Conservation (phyloP, 805 yeast species). For the Metschnikowia noctiluminum region DNA sequence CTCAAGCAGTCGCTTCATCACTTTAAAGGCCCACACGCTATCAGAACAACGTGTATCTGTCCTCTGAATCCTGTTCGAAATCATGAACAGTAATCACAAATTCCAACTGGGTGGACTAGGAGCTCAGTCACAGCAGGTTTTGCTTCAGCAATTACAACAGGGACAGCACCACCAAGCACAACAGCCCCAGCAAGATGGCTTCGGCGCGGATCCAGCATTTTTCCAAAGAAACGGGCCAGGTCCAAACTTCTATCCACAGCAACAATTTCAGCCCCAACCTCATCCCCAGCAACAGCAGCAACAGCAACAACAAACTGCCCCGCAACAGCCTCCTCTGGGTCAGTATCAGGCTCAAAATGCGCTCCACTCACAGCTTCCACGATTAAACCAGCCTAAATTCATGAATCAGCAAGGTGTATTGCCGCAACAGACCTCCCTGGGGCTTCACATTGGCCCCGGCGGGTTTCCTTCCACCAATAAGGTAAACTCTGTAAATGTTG, state of each 20-base stretch:
- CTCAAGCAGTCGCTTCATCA: no score
- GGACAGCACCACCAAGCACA: constrained; percentile 35
- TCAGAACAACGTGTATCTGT: no score
- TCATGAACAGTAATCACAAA: constrained; percentile 23
- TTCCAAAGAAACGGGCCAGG: constrained; percentile 22
- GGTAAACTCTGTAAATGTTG: constrained; percentile 29
- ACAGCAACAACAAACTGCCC: constrained; percentile 1
- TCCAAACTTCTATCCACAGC: constrained; percentile 15
- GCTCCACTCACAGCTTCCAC: constrained; percentile 23
- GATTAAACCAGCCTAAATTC: constrained; percentile 21
- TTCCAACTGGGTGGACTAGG: constrained; percentile 25
- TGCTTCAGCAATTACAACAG: constrained; percentile 42
- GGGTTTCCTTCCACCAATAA: constrained; percentile 24
- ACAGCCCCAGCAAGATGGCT: constrained; percentile 31
- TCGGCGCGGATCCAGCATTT: constrained; percentile 23
- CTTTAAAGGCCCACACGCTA: no score
- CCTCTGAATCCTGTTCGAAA: background rate
- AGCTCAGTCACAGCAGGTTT: constrained; percentile 41
- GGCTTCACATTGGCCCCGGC: constrained; percentile 13
- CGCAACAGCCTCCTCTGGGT: constrained; percentile 4
- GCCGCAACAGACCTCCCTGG: constrained; percentile 14
- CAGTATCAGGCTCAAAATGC: constrained; percentile 16
- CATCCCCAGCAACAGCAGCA: constrained; percentile 26
- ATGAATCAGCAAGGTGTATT: constrained; percentile 13
- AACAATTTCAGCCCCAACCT: constrained; percentile 27